Base-by-base conservation (phyloP, 129 eudicot genomes). In the Tanacetum coccineum region DNA sequence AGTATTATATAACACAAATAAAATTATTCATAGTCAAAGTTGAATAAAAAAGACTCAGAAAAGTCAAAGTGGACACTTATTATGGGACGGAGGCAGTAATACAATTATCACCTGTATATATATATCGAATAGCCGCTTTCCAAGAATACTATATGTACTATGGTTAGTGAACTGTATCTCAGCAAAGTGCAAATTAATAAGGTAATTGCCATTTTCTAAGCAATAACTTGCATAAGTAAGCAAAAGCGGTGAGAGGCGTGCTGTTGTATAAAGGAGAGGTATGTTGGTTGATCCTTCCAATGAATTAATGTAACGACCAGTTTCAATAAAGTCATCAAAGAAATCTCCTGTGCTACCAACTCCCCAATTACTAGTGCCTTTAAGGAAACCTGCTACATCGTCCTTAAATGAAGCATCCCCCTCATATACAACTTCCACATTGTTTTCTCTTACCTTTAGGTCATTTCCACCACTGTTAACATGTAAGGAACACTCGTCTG, bases 261-360 rank as follows among this genome's bases (percentile, higher is more conserved):
- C 83, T 10, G 87, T 70, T 45, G 64, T 72, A 75, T 87, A 87
- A 74, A 87, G 66, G 6, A 56, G 77, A 19, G 86, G 57, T 26
- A 84, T 68, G 74, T 66, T 75, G 39, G 82, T 40, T 14, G 87
- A 71, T n/a, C 14, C 56, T 51, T 74, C 56, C 48, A 72, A n/a
- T 6, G 62, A 56, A 25, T 28, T 71, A 13, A 75, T 54, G 48
- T 47, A 69, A 62, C 77, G 77, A 42, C 79, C 76, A 62, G 76
- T 74, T 66, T 82, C 82, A 76, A 47, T 66, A 73, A 59, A 57
- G 46, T 80, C 91, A 71, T 84, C 91, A 80, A 87, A 59, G 75
- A 76, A 87, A 76, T 80, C 95, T 10, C 95, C 91, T 3, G 84
- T 82, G 81, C 86, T 81, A 71, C 88, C 80, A 70, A 84, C 76